Evolutionary conservation across 129 eudicot genomes (phyloP), one percentile per base, ranked within the genome.

Genomic region (Sambucus nigra): DNA sequence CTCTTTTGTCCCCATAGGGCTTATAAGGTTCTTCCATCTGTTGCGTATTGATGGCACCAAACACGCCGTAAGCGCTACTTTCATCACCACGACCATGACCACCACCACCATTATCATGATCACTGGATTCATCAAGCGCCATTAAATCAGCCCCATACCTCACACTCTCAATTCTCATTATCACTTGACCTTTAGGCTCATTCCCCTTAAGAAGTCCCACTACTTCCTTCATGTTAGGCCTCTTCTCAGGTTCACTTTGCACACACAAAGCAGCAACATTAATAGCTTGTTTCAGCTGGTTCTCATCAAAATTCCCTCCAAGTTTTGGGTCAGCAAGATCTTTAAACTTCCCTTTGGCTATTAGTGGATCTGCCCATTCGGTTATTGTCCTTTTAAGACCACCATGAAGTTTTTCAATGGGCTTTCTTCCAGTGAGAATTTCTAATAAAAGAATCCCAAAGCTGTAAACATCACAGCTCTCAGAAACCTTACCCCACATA

Each of bases 201-300:
- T 66, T 24, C 44, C 86, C 95, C 60, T 75, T 86, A 17, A 86
- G 71, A 13, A 81, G 57, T 6, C 47, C 67, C 18, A 79, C 95
- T 47, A 86, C 95, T 58, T 86, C 81, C 68, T 69, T 81, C 95
- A 86, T 86, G 25, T 73, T 81, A 12, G 95, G 95, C 86, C 95
- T 67, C 52, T 74, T 72, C 15, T 72, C 91, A 0, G 95, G 73
- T 69, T 86, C 87, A 7, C 81, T 78, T 55, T 81, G 91, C 55
- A 81, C 87, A 21, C 95, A 86, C 33, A 78, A 53, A 10, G 87
- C 76, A 7, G 91, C 95, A 2, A 69, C 81, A 51, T 81, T 78
- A 4, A 86, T 71, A 3, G 64, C 56, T 46, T 66, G 78, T 55
- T 74, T 78, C 40, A 86, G 20, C 39, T 78, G 79, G 0, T 60